Base-by-base conservation (phyloP, 139 green algal genomes). In the Chlorella sorokiniana region DNA sequence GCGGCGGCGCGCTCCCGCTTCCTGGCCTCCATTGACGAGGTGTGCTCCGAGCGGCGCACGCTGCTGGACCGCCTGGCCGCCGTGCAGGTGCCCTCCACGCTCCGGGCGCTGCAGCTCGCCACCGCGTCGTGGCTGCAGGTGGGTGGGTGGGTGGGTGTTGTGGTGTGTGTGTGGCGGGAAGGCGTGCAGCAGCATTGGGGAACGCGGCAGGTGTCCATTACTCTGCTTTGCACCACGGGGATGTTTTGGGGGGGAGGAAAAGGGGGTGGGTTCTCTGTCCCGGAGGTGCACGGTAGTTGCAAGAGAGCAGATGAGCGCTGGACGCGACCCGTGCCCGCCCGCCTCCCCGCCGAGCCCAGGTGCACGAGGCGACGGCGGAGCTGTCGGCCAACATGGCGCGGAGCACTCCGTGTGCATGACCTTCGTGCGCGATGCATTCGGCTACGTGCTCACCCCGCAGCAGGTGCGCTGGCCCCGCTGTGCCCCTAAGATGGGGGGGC, bases 361-460 rank as follows among this genome's bases (percentile, higher is more conserved):
- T 81, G 59, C 59, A 81, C 40, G 61, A 71, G 59, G 75, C 75
- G 27, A 81, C 75, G n/a, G 41, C 75, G 27, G 75, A 81, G 31
- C 61, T 81, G 16, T 63, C 59, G 3, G 75, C 75, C 59, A 81
- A 81, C 75, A 71, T 81, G 75, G 33, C 48, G 22, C 75, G 45
- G 75, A 81, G 75, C 75, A 81, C 75, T 73, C 40, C 59, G 75
- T 63, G 61, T 81, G 75, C 75, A 81, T 81, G 75, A 62, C 40
- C 6, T 81, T 64, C 7, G 41, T 81, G 59, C 61, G 59, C 5
- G 59, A 72, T 31, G 63, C 41, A 38, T 81, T 81, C 44, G 75
- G 75, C 40, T 71, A 25, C n/a, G 45, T 59, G 29, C 59, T 81
- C n/a, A 59, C 75, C 2, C 75, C 75, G 4, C 38, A 29, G 29